Evolutionary conservation across 208 protist species (phyloP).

Genomic region (Crithidia fasciculata): DNA sequence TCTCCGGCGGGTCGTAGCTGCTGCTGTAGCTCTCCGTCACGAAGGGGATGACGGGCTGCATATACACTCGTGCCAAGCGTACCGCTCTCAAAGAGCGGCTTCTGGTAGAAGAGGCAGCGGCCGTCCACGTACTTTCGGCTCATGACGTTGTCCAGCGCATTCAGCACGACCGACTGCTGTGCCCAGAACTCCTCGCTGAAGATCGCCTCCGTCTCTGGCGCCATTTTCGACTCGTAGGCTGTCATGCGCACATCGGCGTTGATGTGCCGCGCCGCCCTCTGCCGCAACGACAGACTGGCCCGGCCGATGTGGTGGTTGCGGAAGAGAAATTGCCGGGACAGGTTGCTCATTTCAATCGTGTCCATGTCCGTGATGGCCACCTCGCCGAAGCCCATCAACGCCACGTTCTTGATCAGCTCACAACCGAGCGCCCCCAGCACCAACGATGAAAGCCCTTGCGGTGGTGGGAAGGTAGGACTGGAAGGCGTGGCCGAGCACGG

Average conservation of each 20-base stretch:
- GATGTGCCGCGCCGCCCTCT: slow-evolving; percentile 91
- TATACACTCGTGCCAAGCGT: slow-evolving; percentile 98
- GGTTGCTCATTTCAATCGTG: slow-evolving; percentile 99
- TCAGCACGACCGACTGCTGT: slow-evolving; percentile 94
- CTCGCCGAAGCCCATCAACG: slow-evolving; percentile 96
- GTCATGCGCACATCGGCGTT: slow-evolving; percentile 92
- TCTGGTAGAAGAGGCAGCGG: slow-evolving; percentile 95
- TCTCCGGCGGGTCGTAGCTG: slow-evolving; percentile 97
- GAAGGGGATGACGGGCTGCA: slow-evolving; percentile 96
- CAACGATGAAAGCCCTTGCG: slow-evolving; percentile 96
- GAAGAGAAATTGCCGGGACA: slow-evolving; percentile 99
- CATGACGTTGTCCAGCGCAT: slow-evolving; percentile 99
- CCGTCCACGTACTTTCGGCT: slow-evolving; percentile 96
- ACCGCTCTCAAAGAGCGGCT: slow-evolving; percentile 99
- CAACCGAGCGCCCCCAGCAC: slow-evolving; percentile 98
- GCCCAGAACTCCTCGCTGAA: slow-evolving; percentile 98
- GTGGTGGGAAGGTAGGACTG: slow-evolving; percentile 82
- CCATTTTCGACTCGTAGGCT: slow-evolving; percentile 92
- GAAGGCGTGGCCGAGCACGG: slow-evolving; percentile 94
- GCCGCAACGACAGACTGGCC: slow-evolving; percentile 94
- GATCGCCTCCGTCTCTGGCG: slow-evolving; percentile 94
- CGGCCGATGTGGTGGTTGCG: slow-evolving; percentile 94
- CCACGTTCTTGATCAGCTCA: slow-evolving; percentile 99
- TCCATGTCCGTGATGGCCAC: slow-evolving; percentile 99
- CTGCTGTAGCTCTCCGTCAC: slow-evolving; percentile 99